Evolutionary conservation across 1,284 basidiomycete genomes (phyloP), one percentile per base, ranked within the genome.

Genomic region (Malassezia yamatoensis): DNA sequence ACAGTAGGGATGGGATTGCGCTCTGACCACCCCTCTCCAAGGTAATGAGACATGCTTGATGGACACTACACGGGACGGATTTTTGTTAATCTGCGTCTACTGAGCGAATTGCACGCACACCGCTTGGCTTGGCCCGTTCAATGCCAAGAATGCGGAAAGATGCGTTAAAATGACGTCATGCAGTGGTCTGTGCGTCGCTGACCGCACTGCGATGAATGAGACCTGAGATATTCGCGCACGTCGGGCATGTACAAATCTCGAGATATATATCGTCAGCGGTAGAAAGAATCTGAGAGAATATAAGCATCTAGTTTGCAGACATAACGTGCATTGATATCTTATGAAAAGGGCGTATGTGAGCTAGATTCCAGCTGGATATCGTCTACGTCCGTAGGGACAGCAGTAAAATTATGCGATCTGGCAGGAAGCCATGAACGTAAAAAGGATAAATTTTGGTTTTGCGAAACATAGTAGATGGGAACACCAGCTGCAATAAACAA

Each of bases 381-480:
- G 15, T 34, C 45, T 5, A 18, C 47, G n/a, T 51, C 33, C n/a
- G 49, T 51, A 10, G 49, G 29, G 3, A 34, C 4, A 7, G 40
- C 40, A 16, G 50, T 12, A 39, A 37, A 49, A 29, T n/a, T 35
- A 10, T 45, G 43, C 43, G 43, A 45, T 5, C 13, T 18, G 3
- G 29, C 24, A 9, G 43, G 43, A 6, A 45, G 6, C 15, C 15
- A 45, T 33, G 33, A 36, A 20, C 8, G 33, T 3, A 35, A 20
- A 8, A 12, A 2, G 7, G 12, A 16, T 13, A 18, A 18, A 15
- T 18, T 13, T 12, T 44, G n/a, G 3, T 52, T 51, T 51, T 73
- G 69, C 10, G 71, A 70, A 10, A 66, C 11, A 33, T 59, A 67
- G 39, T 72, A 72, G 18, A 72, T 58, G 3, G 68, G 71, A 24